Percentiles rank a stretch among this genome's conserved stretches.
Conservation (phyloP, 164 flowering plant species). For the Macadamia integrifolia region DNA sequence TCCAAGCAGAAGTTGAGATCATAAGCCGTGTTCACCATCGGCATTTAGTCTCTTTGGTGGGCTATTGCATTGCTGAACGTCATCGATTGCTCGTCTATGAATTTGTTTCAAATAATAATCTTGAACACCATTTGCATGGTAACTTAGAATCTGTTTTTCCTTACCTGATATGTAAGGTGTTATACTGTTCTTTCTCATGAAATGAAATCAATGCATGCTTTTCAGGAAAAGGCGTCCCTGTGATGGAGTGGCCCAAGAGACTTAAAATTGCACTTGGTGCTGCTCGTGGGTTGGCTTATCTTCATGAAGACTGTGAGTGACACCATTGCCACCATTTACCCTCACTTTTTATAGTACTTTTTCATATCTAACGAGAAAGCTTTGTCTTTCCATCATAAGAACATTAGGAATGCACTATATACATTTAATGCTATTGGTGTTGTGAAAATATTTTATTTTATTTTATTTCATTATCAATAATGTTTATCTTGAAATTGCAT, state of each 20-base stretch:
- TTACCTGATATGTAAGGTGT: not conserved
- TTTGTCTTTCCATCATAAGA: too few species aligned
- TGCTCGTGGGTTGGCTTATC: conserved; percentile 77
- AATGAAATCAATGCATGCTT: not conserved
- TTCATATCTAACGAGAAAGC: too few species aligned
- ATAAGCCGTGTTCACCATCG: conserved; percentile 69
- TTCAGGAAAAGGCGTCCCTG: conserved; percentile 47
- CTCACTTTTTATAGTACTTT: too few species aligned
- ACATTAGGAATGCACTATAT: too few species aligned
- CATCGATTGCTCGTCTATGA: conserved; percentile 60
- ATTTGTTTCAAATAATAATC: conserved; percentile 51
- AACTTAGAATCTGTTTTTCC: conserved; percentile 3
- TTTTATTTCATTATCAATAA: too few species aligned
- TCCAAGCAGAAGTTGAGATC: conserved; percentile 48
- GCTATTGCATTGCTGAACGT: conserved; percentile 45
- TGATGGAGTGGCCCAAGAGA: conserved; percentile 65
- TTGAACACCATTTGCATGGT: conserved; percentile 65
- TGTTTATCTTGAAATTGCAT: too few species aligned
- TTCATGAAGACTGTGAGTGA: conserved; percentile 79
- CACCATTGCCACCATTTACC: not conserved
- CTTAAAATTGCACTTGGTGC: conserved; percentile 63
- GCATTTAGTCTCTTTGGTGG: conserved; percentile 65
- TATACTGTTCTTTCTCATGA: not conserved
- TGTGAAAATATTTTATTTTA: too few species aligned
- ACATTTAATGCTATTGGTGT: too few species aligned